phyloP scores from a whole-genome alignment of 208 protist genomes.

The Acanthamoeba lenticulata region DNA sequence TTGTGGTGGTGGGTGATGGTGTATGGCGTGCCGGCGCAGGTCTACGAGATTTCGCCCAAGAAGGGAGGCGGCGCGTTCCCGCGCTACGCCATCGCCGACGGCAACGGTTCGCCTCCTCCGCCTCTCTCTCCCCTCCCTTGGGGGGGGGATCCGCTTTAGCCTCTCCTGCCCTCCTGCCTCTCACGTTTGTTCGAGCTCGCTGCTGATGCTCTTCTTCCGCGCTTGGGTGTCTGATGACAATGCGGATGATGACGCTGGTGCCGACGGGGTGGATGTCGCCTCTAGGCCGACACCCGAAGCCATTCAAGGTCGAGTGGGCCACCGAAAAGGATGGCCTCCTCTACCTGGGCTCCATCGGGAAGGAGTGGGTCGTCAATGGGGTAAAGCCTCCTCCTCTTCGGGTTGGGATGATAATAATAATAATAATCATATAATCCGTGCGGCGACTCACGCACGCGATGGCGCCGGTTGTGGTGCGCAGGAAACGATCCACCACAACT shows the following conservation, averaged over 20 bases:
- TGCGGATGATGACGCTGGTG: no score
- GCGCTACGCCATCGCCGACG: constrained; percentile 61
- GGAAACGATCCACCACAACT: constrained; percentile 72
- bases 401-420: not conserved
- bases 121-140: not conserved
- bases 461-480: not conserved
- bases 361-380: constrained; percentile 78
- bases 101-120: not conserved
- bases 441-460: no score
- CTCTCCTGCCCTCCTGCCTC: not conserved
- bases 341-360: constrained; percentile 82
- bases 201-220: no score
- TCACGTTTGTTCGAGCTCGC: no score
- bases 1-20: not conserved
- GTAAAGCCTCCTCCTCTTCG: not conserved
- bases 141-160: no score
- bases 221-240: no score
- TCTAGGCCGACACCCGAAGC: constrained; percentile 33
- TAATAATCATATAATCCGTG: not conserved
- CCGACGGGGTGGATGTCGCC: not conserved
- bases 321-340: constrained; percentile 79
- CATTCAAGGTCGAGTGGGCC: constrained; percentile 80
- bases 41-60: constrained; percentile 61
- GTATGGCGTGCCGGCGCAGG: not conserved
- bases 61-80: constrained; percentile 14